Conservation (phyloP, 768 basidiomycete genomes). For the Boletus pseudopeckii region DNA sequence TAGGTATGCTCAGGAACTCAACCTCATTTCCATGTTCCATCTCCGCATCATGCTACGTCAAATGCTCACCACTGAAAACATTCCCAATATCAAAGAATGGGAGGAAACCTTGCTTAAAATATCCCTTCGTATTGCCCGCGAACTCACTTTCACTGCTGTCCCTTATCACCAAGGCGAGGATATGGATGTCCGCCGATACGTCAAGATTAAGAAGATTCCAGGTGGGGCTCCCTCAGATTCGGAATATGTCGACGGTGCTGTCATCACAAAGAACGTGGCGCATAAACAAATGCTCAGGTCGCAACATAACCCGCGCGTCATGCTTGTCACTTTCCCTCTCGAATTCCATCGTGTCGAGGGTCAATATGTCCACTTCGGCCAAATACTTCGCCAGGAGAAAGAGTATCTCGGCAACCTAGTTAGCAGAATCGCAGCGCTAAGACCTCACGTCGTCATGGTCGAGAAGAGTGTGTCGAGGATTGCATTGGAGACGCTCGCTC, state of each 20-base stretch:
- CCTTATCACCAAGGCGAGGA: constrained; percentile 81
- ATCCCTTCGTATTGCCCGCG: constrained; percentile 81
- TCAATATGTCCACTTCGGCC: constrained; percentile 90
- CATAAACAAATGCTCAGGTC: constrained; percentile 91
- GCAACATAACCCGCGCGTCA: constrained; percentile 84
- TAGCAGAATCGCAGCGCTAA: constrained; percentile 81
- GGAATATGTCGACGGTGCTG: constrained; percentile 94
- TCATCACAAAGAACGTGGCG: constrained; percentile 97
- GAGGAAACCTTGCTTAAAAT: constrained; percentile 78
- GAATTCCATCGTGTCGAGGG: constrained; percentile 92
- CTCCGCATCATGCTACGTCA: constrained; percentile 89
- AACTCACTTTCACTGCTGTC: constrained; percentile 71
- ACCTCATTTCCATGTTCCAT: constrained; percentile 83
- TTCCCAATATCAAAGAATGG: constrained; percentile 86
- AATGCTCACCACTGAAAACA: constrained; percentile 76
- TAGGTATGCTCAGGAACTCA: constrained; percentile 82
- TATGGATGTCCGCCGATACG: constrained; percentile 92
- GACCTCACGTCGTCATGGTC: constrained; percentile 90
- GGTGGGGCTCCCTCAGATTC: constrained; percentile 90
- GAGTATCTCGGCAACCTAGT: constrained; percentile 89
- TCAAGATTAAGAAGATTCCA: constrained; percentile 98
- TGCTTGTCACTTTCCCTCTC: constrained; percentile 93
- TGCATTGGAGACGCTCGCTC: constrained; percentile 81
- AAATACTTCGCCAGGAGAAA: constrained; percentile 88
- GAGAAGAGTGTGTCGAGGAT: constrained; percentile 89